Evolutionary conservation across 2,329 filamentous ascomycete species (phyloP).

Genomic region (Eurotiales sp.): DNA sequence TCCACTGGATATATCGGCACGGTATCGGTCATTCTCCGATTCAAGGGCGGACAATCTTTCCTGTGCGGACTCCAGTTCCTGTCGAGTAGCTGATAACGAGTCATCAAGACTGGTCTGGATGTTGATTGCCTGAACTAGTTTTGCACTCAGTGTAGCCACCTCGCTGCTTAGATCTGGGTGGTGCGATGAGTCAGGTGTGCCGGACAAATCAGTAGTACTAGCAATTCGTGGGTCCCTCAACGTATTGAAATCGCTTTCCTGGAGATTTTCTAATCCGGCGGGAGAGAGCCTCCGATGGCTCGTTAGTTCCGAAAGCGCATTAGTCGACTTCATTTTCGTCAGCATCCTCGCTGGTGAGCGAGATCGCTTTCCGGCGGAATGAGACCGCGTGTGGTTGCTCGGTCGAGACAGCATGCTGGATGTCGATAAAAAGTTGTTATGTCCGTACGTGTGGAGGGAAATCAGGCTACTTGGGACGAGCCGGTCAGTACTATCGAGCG

Average conservation of each 20-base stretch:
- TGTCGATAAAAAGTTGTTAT: conserved; percentile 32
- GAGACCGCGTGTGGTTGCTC: conserved; percentile 34
- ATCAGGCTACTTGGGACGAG: conserved; percentile 29
- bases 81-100: conserved; percentile 72
- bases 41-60: conserved; percentile 68
- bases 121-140: conserved; percentile 96
- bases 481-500: conserved; percentile 4
- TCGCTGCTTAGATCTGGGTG: conserved; percentile 66
- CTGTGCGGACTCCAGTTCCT: conserved; percentile 73
- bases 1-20: conserved; percentile 66
- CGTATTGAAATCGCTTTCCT: conserved; percentile 44
- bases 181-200: conserved; percentile 34
- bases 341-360: conserved; percentile 35
- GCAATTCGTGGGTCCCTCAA: conserved; percentile 43
- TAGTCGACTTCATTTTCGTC: conserved; percentile 44
- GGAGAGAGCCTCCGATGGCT: conserved; percentile 26
- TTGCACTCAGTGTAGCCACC: conserved; percentile 86
- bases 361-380: conserved; percentile 33
- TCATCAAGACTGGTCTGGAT: conserved; percentile 92
- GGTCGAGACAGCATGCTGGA: conserved; percentile 37
- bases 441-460: conserved; percentile 35
- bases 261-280: conserved; percentile 28
- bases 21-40: conserved; percentile 63
- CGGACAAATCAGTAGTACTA: conserved; percentile 32
- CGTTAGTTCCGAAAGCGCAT: conserved; percentile 32